Evolutionary conservation across 345 rosid species (phyloP), one percentile per base, ranked within the genome.

Genomic region (Cardiospermum halicacabum): DNA sequence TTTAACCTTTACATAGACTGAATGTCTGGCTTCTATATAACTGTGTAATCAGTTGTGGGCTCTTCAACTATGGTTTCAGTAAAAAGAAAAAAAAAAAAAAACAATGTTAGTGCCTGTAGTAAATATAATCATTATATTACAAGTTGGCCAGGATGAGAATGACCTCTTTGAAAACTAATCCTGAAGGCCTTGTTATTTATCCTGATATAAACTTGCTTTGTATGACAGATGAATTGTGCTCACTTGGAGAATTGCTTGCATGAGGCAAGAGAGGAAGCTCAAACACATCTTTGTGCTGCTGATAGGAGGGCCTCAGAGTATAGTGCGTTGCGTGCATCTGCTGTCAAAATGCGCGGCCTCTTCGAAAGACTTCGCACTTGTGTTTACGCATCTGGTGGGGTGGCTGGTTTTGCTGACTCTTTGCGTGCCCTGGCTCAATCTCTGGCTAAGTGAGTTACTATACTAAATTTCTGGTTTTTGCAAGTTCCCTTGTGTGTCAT

Each of bases 231-330:
- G 96, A 95, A 95, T 63, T 87, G 97, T 73, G 99, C 91, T 45
- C 98, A 87, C 84, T 78, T 95, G 75, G 99, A 95, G 80, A 95
- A 87, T 72, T 87, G 94, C 75, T 82, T 95, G 80, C 98, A 95
- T 76, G 98, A 95, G 75, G 98, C 96, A 71, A 89, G 99, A 76
- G 89, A 95, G 75, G 99, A 91, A 80, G 98, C 96, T 36, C 98
- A 95, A 69, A 91, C 96, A 62, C 87, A 89, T 80, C 96, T 90
- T 8, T 95, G 96, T 73, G 94, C 94, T 11, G 96, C 98, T 72
- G 96, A 89, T 55, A 64, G 91, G 65, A 87, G 94, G 70, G 92
- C 99, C 60, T 83, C 93, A 3, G 92, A 95, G 74, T 95, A 91
- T 69, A 80, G 34, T 62, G 77, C 93, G 27, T 73, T 91, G 71